Evolutionary conservation across 1,139 yeast genomes (phyloP).

Genomic region (Pichia norvegensis): DNA sequence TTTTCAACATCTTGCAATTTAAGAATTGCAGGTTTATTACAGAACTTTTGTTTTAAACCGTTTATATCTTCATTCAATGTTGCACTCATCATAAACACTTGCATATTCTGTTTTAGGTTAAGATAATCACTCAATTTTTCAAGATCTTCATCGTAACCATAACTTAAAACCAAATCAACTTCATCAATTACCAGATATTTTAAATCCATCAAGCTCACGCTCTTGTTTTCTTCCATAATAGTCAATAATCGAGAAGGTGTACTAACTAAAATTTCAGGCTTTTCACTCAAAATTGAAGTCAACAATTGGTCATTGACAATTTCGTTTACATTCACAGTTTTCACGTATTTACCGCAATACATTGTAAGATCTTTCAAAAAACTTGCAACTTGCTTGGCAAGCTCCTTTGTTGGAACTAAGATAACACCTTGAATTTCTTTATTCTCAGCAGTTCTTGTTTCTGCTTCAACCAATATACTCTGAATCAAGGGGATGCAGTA

Average conservation of each 20-base stretch:
- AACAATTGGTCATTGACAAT: constrained; percentile 62
- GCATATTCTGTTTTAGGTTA: constrained; percentile 69
- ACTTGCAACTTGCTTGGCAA: constrained; percentile 79
- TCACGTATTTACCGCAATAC: constrained; percentile 63
- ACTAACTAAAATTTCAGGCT: constrained; percentile 75
- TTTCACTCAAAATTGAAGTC: constrained; percentile 57
- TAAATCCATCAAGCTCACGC: constrained; percentile 46
- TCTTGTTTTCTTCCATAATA: constrained; percentile 44
- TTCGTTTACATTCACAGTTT: constrained; percentile 66
- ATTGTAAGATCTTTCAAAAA: constrained; percentile 61
- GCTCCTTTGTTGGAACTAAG: constrained; percentile 91
- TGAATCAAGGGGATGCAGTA: constrained; percentile 87
- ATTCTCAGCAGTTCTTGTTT: neutral
- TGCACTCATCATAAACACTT: constrained; percentile 94
- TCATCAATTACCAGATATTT: constrained; percentile 84
- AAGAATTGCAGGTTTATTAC: constrained; percentile 79
- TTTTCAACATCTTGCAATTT: constrained; percentile 61
- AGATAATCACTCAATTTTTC: constrained; percentile 47
- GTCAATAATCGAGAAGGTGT: constrained; percentile 78
- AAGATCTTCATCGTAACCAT: constrained; percentile 87
- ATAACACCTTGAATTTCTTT: constrained; percentile 78
- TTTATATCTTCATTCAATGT: constrained; percentile 84
- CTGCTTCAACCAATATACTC: constrained; percentile 50
- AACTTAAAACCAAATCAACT: constrained; percentile 84
- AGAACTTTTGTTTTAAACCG: constrained; percentile 64